phyloP scores from a whole-genome alignment of 495 filamentous ascomycete genomes.

The Xylaria nigripes region DNA sequence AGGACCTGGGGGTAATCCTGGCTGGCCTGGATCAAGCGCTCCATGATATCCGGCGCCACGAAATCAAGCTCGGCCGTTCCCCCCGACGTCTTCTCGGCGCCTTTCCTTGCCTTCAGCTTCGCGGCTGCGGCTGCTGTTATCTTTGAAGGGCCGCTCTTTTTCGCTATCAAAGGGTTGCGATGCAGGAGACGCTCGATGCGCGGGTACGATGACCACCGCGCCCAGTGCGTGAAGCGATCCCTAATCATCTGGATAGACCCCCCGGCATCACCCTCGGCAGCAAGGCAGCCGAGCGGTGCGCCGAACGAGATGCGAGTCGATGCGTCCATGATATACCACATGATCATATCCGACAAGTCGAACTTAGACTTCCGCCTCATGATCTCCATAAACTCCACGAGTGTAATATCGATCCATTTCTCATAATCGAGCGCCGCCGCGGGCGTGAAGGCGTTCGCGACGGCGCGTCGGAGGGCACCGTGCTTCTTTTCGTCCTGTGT shows the following conservation, averaged over 20 bases:
- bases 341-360: slow-evolving; percentile 13
- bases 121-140: slow-evolving; percentile 11
- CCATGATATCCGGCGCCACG: slow-evolving; percentile 14
- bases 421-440: slow-evolving; percentile 21
- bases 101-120: slow-evolving; percentile 11
- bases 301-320: slow-evolving; percentile 21
- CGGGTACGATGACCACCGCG: slow-evolving; percentile 19
- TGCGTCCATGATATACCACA: slow-evolving; percentile 23
- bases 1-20: slow-evolving; percentile 21
- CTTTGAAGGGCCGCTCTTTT: slow-evolving; percentile 8
- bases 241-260: slow-evolving; percentile 18
- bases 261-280: slow-evolving; percentile 16
- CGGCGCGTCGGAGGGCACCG: slow-evolving; percentile 18
- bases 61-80: background rate
- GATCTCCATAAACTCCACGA: slow-evolving; percentile 14
- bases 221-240: slow-evolving; percentile 22
- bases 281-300: slow-evolving; percentile 17
- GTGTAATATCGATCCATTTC: slow-evolving; percentile 16
- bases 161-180: slow-evolving; percentile 19
- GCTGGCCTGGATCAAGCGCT: slow-evolving; percentile 20
- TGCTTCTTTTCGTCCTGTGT: slow-evolving; percentile 19
- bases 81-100: background rate
- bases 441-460: slow-evolving; percentile 24
- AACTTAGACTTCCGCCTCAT: slow-evolving; percentile 10
- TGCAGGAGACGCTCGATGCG: slow-evolving; percentile 21